phyloP scores from a whole-genome alignment of 768 basidiomycete genomes.

The Hygrophoropsis aurantiaca region DNA sequence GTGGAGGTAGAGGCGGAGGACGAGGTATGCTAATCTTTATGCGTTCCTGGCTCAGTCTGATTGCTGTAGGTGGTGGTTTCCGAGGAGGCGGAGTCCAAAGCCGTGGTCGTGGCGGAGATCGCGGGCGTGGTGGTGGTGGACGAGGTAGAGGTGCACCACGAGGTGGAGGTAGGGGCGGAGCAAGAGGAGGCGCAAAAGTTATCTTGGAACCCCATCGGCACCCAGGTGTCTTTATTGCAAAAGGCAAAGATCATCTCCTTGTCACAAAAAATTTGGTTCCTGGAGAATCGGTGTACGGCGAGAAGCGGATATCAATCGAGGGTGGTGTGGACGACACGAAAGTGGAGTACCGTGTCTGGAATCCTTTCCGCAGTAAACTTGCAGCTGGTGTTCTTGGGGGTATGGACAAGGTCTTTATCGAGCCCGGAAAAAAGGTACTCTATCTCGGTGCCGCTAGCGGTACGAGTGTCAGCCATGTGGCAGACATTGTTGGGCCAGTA shows the following conservation, averaged over 20 bases:
- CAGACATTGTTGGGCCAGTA: slow-evolving; percentile 96
- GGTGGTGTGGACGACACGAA: slow-evolving; percentile 76
- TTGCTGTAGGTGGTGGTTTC: slow-evolving; percentile 29
- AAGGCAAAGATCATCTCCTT: slow-evolving; percentile 94
- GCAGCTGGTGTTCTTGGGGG: slow-evolving; percentile 97
- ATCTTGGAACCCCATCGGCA: slow-evolving; percentile 96
- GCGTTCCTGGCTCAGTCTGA: slow-evolving; percentile 24
- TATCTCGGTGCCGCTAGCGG: slow-evolving; percentile 98
- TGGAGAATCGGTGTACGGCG: slow-evolving; percentile 97
- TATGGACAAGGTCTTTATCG: slow-evolving; percentile 89
- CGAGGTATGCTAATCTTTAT: slow-evolving; percentile 26
- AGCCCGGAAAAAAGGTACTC: slow-evolving; percentile 92
- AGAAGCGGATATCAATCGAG: slow-evolving; percentile 93
- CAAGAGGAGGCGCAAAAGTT: slow-evolving; percentile 80
- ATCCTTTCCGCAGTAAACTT: slow-evolving; percentile 96
- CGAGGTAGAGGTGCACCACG: slow-evolving; percentile 52
- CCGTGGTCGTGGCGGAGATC: slow-evolving; percentile 36
- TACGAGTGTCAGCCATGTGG: slow-evolving; percentile 97
- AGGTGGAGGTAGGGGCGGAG: slow-evolving; percentile 68
- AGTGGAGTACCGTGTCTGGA: slow-evolving; percentile 98
- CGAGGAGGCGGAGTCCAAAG: slow-evolving; percentile 35
- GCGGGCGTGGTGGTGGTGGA: slow-evolving; percentile 41
- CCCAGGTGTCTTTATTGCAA: slow-evolving; percentile 92
- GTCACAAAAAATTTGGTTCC: slow-evolving; percentile 98
- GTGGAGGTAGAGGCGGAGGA: slow-evolving; percentile 43